Evolutionary conservation across 73 alveolate species (phyloP).

Genomic region (Paramecium primaurelia): DNA sequence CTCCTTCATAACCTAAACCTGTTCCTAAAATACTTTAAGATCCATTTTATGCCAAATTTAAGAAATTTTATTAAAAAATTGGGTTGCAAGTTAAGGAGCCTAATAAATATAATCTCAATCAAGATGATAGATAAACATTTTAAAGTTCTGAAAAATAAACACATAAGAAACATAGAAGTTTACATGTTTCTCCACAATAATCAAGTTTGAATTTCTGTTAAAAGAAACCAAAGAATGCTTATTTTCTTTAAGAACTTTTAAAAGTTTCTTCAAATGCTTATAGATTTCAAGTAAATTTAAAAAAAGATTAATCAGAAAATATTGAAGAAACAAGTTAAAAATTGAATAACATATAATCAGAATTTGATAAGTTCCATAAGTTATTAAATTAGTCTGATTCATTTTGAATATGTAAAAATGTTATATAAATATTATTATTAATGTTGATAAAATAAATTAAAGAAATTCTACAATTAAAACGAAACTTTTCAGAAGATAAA

Average conservation of each 20-base stretch:
- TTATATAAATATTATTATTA: background rate
- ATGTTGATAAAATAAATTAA: background rate
- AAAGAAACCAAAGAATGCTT: background rate
- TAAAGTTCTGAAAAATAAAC: background rate
- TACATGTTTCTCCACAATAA: background rate
- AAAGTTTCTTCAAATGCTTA: background rate
- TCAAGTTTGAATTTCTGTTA: background rate
- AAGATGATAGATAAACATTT: background rate
- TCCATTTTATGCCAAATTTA: background rate
- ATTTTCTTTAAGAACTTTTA: background rate
- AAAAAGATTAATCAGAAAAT: background rate
- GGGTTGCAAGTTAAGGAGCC: background rate
- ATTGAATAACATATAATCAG: background rate
- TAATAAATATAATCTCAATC: background rate
- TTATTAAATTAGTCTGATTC: background rate
- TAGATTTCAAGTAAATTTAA: background rate
- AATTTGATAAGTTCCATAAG: background rate
- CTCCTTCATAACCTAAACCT: background rate
- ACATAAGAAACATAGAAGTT: background rate
- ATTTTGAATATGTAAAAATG: background rate
- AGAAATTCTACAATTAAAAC: constrained; percentile 4
- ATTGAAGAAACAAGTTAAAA: background rate
- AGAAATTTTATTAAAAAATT: background rate
- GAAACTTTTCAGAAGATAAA: background rate
- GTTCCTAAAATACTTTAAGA: background rate